phyloP scores from a whole-genome alignment of 345 rosid genomes.

The Bruguiera parviflora region DNA sequence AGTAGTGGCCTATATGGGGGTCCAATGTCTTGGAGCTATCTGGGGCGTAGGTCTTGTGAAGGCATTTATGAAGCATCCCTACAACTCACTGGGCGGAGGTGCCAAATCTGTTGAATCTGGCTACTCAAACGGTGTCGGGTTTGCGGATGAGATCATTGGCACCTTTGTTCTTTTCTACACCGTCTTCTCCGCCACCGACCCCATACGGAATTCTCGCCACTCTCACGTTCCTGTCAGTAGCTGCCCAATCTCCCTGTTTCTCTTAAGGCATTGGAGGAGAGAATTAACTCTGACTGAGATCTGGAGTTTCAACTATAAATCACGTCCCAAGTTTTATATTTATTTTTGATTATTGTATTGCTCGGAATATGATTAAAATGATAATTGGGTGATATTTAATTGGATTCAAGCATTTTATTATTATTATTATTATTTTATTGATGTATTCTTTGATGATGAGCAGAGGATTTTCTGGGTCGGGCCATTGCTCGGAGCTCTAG shows the following conservation, averaged over 20 bases:
- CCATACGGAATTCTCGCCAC: conserved; percentile 10
- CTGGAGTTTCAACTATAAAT: too few relatives aligned
- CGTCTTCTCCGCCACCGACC: conserved; percentile 6
- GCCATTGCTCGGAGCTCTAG: background rate
- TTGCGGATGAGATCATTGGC: conserved; percentile 7
- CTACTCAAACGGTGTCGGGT: background rate
- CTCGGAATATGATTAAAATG: too few relatives aligned
- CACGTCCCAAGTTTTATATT: too few relatives aligned
- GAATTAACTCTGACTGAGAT: too few relatives aligned
- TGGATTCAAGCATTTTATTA: too few relatives aligned
- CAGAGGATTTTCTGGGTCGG: background rate
- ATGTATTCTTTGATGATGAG: background rate
- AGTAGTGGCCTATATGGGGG: background rate
- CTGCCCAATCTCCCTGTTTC: too few relatives aligned
- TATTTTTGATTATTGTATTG: too few relatives aligned
- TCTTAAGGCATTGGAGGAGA: too few relatives aligned
- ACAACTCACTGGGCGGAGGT: background rate
- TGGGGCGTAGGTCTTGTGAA: conserved; percentile 1
- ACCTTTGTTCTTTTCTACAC: conserved; percentile 8
- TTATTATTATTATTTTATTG: too few relatives aligned
- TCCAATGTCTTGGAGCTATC: conserved; percentile 2
- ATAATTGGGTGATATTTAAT: too few relatives aligned
- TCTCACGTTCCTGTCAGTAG: conserved; percentile 12
- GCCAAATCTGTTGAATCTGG: background rate
- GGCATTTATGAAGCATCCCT: background rate